Conservation (phyloP, 2,329 filamentous ascomycete genomes). For the Bipolaris oryzae region DNA sequence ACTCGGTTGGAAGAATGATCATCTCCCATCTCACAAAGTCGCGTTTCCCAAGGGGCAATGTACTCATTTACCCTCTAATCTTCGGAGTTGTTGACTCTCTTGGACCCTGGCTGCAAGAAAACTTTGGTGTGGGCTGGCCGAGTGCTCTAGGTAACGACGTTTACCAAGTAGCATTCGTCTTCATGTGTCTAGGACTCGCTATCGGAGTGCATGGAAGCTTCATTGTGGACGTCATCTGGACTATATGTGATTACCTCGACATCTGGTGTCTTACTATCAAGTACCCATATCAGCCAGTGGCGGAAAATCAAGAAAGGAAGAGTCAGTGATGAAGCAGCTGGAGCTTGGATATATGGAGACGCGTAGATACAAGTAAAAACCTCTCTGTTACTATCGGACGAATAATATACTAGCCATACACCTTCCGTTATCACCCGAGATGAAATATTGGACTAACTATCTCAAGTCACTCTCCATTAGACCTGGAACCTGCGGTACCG, state of each 20-base stretch:
- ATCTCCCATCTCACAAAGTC: conserved; percentile 89
- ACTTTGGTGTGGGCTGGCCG: conserved; percentile 54
- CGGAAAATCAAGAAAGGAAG: conserved; percentile 39
- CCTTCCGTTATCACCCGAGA: not conserved
- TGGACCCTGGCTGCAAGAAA: conserved; percentile 67
- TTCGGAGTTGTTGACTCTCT: conserved; percentile 81
- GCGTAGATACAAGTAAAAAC: not conserved
- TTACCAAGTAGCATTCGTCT: conserved; percentile 93
- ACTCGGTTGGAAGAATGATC: conserved; percentile 95
- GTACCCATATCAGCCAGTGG: conserved; percentile 64
- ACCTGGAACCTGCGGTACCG: not conserved
- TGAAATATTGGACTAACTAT: too few species aligned
- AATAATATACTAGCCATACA: too few species aligned
- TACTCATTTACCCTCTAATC: conserved; percentile 77
- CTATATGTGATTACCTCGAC: conserved; percentile 96
- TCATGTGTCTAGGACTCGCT: conserved; percentile 81
- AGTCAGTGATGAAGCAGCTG: conserved; percentile 18
- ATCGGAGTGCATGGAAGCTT: conserved; percentile 97
- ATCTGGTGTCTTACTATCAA: conserved; percentile 99
- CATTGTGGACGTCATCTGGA: conserved; percentile 94
- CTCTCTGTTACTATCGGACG: too few species aligned
- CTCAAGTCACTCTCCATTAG: not conserved
- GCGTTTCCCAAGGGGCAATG: conserved; percentile 88
- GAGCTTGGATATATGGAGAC: not conserved
- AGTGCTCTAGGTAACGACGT: conserved; percentile 61